Conservation (phyloP, 345 rosid genomes). For the Populus alba region DNA sequence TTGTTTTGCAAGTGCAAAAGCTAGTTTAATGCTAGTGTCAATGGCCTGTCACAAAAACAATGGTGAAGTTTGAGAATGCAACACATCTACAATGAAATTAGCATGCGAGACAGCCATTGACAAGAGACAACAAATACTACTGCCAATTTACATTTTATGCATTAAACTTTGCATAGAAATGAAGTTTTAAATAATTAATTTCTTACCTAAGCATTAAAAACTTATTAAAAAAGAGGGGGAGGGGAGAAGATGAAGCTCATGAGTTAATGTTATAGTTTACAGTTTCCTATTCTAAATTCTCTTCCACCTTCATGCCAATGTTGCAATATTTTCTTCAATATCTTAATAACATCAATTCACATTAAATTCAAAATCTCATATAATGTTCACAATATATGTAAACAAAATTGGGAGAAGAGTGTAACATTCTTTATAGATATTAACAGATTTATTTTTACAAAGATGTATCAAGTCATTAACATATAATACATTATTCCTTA, state of each 20-base stretch:
- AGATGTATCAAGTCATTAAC: not conserved
- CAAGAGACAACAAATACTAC: not conserved
- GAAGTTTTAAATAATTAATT: not conserved
- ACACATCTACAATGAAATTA: not conserved
- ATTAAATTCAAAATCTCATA: not conserved
- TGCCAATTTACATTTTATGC: not conserved
- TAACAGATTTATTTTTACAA: not conserved
- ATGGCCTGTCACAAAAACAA: constrained; percentile 56
- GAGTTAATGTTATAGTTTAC: not conserved
- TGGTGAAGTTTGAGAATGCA: constrained; percentile 5
- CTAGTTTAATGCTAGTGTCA: constrained; percentile 84
- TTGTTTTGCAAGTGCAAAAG: constrained; percentile 88
- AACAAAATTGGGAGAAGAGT: not conserved
- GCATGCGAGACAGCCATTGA: not conserved
- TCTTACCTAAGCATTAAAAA: not conserved
- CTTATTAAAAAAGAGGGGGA: no score
- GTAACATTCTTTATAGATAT: not conserved
- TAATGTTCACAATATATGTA: not conserved
- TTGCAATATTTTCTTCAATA: not conserved
- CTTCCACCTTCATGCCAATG: not conserved
- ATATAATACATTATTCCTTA: not conserved
- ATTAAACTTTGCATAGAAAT: not conserved
- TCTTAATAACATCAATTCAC: not conserved
- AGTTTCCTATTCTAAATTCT: not conserved
- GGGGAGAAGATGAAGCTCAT: not conserved